Evolutionary conservation across 306 rosid species (phyloP), one percentile per base, ranked within the genome.

Genomic region (Coriaria nepalensis): DNA sequence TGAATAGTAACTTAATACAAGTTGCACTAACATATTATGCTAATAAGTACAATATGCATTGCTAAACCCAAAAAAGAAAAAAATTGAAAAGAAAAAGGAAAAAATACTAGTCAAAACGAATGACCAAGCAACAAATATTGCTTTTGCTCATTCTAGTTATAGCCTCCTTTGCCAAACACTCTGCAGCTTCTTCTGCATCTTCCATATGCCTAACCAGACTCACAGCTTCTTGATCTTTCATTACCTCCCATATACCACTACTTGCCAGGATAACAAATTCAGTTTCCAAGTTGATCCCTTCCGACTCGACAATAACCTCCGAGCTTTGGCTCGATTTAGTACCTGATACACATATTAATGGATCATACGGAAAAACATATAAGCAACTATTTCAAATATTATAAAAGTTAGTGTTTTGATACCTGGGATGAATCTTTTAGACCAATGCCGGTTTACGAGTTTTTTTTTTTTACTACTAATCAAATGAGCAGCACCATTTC

Each of bases 191-290:
- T 13, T 77, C 81, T 36, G 97, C 80, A 67, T 88, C 79, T 33
- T 84, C 84, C 5, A 88, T 65, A 73, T 77, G 78, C 53, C 80
- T 53, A 20, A 78, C 74, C 52, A 88, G 80, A 74, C 64, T 79
- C 69, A 88, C 95, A 34, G 93, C 97, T 73, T 88, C 97, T 67
- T 84, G 95, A 34, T 66, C 63, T 68, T 84, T 73, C 93, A 88
- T 74, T 33, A 76, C 93, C 96, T 87, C 86, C 97, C 95, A 90
- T 70, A 90, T 74, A 40, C 90, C 97, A 48, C 15, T 45, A 75
- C 87, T 84, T 56, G 79, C 97, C 49, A 90, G 57, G 62, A 90
- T 75, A 47, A 90, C 59, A 49, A 90, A 90, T 34, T 90, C 95
- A 32, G 78, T 77, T 46, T 63, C 60, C 5, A 70, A 50, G 50